Evolutionary conservation across 2,329 filamentous ascomycete genomes (phyloP).

Genomic region (Trichoderma koningii): DNA sequence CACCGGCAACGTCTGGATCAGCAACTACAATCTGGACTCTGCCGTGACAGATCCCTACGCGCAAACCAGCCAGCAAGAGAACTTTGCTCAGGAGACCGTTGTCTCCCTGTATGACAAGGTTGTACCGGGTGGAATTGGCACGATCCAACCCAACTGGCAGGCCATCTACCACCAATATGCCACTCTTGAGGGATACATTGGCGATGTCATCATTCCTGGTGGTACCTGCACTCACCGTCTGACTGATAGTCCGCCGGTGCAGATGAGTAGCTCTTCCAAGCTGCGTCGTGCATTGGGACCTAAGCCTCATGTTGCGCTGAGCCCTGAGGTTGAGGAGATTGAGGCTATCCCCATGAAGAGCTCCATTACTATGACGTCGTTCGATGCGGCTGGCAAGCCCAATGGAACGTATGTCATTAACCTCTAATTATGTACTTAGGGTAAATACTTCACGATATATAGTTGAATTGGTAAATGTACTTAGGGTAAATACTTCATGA

Average conservation of each 20-base stretch:
- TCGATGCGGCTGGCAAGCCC: constrained; percentile 1
- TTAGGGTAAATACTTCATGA: not conserved
- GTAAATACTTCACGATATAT: not conserved
- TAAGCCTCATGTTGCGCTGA: constrained; percentile 4
- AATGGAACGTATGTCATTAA: constrained; percentile 12
- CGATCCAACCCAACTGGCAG: constrained; percentile 33
- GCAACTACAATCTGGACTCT: constrained; percentile 31
- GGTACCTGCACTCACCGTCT: constrained; percentile 29
- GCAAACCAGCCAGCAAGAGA: constrained; percentile 32
- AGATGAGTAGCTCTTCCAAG: constrained; percentile 25
- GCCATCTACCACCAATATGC: constrained; percentile 34
- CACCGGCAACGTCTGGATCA: constrained; percentile 29
- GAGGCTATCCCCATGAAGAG: constrained; percentile 10
- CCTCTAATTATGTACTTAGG: not conserved
- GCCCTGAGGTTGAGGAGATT: constrained; percentile 8
- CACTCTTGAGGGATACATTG: constrained; percentile 31
- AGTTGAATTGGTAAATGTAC: too few relatives aligned
- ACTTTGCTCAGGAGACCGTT: constrained; percentile 35
- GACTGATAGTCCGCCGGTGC: constrained; percentile 28
- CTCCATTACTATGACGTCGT: constrained; percentile 3
- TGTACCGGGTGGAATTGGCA: constrained; percentile 34
- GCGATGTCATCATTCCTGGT: constrained; percentile 29
- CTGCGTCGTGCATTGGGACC: not conserved
- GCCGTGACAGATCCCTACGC: constrained; percentile 31
- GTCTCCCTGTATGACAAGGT: constrained; percentile 35